Evolutionary conservation across 345 rosid species (phyloP).

Genomic region (Capsella bursapastoris): DNA sequence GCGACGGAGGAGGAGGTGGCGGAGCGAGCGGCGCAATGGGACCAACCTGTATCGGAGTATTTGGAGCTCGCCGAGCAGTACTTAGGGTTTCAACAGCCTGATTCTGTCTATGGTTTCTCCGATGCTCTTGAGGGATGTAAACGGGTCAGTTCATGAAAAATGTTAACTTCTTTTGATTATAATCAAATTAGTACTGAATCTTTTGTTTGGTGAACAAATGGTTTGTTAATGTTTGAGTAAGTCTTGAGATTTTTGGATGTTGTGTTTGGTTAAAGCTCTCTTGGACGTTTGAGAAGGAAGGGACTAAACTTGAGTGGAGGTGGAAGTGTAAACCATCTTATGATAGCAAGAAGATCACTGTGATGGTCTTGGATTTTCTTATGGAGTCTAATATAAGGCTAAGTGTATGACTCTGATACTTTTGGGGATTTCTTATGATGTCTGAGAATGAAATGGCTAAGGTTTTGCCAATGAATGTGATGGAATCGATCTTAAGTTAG

Average conservation of each 20-base stretch:
- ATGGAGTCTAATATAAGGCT: constrained; percentile 83
- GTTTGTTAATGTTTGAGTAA: not conserved
- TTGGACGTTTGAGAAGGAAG: constrained; percentile 92
- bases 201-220: not conserved
- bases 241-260: not conserved
- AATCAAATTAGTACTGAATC: not conserved
- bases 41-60: constrained; percentile 71
- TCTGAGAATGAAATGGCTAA: not conserved
- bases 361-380: constrained; percentile 78
- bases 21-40: constrained; percentile 90
- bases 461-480: not conserved
- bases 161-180: not conserved
- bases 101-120: constrained; percentile 68
- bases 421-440: not conserved
- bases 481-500: not conserved
- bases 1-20: constrained; percentile 74
- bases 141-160: constrained; percentile 56
- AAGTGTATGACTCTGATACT: constrained; percentile 53
- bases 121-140: constrained; percentile 74
- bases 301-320: constrained; percentile 87
- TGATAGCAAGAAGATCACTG: constrained; percentile 55
- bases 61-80: constrained; percentile 71
- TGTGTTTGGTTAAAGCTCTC: constrained; percentile 59
- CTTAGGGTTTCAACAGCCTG: constrained; percentile 79
- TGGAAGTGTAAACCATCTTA: constrained; percentile 77